Conservation (phyloP, 2,329 filamentous ascomycete species). For the Aspergillus tamarii region DNA sequence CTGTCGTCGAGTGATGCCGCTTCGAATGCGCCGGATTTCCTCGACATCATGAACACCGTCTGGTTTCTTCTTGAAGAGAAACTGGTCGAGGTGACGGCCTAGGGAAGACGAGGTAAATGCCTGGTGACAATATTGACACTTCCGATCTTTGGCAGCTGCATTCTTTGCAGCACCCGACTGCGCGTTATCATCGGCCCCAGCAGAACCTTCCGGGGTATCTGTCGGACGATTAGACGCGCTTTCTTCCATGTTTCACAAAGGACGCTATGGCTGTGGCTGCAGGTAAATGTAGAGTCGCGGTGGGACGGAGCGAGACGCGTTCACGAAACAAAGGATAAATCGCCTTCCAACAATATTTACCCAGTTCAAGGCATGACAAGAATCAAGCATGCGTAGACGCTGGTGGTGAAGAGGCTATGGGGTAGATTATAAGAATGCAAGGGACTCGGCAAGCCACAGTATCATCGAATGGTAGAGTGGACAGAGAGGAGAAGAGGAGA, state of each 20-base stretch:
- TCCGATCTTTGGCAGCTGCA: slow-evolving; percentile 76
- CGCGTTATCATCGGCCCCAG: slow-evolving; percentile 38
- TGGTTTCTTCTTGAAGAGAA: slow-evolving; percentile 91
- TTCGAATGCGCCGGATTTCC: slow-evolving; percentile 80
- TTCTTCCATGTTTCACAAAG: slow-evolving; percentile 30
- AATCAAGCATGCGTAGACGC: slow-evolving; percentile 2
- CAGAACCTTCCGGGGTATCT: slow-evolving; percentile 45
- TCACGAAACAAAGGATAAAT: slow-evolving; percentile 9
- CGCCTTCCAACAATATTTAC: slow-evolving; percentile 16
- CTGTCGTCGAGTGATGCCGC: slow-evolving; percentile 83
- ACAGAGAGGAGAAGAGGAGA: slow-evolving; percentile 11
- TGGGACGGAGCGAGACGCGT: slow-evolving; percentile 18
- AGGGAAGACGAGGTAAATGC: slow-evolving; percentile 92
- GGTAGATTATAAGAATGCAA: slow-evolving; percentile 4
- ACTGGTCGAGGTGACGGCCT: slow-evolving; percentile 89
- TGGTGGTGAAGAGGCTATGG: slow-evolving; percentile 8
- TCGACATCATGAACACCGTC: slow-evolving; percentile 91
- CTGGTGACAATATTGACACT: slow-evolving; percentile 85
- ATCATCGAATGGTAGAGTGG: background rate
- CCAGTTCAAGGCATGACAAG: slow-evolving; percentile 25
- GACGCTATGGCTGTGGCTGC: slow-evolving; percentile 13
- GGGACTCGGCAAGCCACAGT: slow-evolving; percentile 5
- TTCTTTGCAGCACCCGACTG: slow-evolving; percentile 37
- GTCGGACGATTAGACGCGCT: slow-evolving; percentile 30
- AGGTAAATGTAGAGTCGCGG: slow-evolving; percentile 5